These are phyloP conservation scores for Plantago elongata DNA, from an alignment of 257 asterid genomes.

Conservation along the genomic window DNA sequence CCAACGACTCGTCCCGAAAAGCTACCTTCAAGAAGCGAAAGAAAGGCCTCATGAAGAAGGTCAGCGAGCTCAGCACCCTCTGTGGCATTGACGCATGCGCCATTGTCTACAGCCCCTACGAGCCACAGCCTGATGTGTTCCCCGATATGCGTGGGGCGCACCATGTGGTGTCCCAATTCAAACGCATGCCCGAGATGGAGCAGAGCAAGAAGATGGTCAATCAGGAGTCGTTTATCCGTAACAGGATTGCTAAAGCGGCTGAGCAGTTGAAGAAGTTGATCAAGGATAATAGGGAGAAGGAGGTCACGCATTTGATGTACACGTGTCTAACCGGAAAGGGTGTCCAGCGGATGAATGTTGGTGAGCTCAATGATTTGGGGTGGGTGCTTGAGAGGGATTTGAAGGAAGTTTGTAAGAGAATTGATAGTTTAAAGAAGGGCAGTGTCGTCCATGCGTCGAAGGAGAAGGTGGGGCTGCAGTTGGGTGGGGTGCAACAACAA, in stretches of 20 bases:
- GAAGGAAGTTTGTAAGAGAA: conserved; percentile 57
- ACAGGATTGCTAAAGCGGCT: conserved; percentile 52
- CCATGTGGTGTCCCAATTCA: conserved; percentile 59
- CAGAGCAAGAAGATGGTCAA: conserved; percentile 87
- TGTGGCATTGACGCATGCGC: conserved; percentile 85
- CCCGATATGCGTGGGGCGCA: conserved; percentile 56
- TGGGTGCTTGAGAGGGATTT: conserved; percentile 61
- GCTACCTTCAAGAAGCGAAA: conserved; percentile 80
- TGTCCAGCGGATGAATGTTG: conserved; percentile 33
- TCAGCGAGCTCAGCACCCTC: conserved; percentile 69
- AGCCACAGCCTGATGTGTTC: conserved; percentile 62
- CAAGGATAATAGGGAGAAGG: conserved; percentile 70
- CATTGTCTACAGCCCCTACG: conserved; percentile 66
- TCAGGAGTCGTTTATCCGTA: conserved; percentile 64
- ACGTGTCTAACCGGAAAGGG: conserved; percentile 58
- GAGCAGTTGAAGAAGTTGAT: conserved; percentile 64
- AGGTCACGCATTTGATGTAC: conserved; percentile 61
- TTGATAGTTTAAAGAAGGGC: conserved; percentile 41
- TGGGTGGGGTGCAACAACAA: conserved; percentile 31
- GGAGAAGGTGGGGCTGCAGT: conserved; percentile 18
- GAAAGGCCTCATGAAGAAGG: conserved; percentile 81
- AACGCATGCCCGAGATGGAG: conserved; percentile 88
- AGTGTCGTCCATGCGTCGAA: conserved; percentile 9
- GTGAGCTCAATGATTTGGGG: conserved; percentile 57
- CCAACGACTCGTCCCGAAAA: conserved; percentile 62